These are phyloP conservation scores for Mucor mucedo DNA, from an alignment of 371 early-diverging fungal species.

Conservation along the genomic window DNA sequence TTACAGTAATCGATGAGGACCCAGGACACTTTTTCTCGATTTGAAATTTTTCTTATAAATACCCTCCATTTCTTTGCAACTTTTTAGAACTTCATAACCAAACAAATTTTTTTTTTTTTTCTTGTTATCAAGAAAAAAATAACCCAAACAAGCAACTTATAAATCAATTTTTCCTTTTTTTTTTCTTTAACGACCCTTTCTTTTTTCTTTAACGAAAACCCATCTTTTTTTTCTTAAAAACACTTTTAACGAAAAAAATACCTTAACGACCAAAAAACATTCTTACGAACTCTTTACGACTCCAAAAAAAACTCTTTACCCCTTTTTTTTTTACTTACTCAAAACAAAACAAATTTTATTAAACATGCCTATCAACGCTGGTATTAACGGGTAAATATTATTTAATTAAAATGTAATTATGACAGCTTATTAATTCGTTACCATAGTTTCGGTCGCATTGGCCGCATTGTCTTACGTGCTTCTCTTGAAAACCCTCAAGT, in stretches of 20 bases:
- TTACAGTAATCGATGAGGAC: slow-evolving; percentile 25
- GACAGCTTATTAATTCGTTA: not conserved
- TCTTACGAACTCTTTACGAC: slow-evolving; percentile 16
- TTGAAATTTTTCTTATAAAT: slow-evolving; percentile 18
- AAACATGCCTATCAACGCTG: slow-evolving; percentile 43
- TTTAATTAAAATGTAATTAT: not conserved
- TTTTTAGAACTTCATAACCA: slow-evolving; percentile 24
- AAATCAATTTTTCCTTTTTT: slow-evolving; percentile 15
- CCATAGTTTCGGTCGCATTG: slow-evolving; percentile 94
- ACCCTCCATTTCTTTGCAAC: slow-evolving; percentile 5
- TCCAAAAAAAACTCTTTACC: slow-evolving; percentile 12
- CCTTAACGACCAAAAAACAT: slow-evolving; percentile 9
- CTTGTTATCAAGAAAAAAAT: slow-evolving; percentile 22
- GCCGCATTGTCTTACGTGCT: slow-evolving; percentile 97
- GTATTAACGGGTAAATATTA: slow-evolving; percentile 46
- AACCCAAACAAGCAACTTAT: slow-evolving; percentile 22
- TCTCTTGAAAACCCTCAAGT: slow-evolving; percentile 78
- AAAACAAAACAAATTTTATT: slow-evolving; percentile 17
- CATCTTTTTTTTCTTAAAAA: slow-evolving; percentile 1
- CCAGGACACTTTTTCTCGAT: not conserved
- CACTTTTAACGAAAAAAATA: slow-evolving; percentile 27
- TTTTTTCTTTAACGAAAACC: slow-evolving; percentile 13
- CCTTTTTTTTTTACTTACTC: slow-evolving; percentile 6
- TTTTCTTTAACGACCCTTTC: slow-evolving; percentile 25
- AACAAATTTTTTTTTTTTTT: slow-evolving; percentile 25